Base-by-base conservation (phyloP, 345 rosid species). In the Citropsis articulata region DNA sequence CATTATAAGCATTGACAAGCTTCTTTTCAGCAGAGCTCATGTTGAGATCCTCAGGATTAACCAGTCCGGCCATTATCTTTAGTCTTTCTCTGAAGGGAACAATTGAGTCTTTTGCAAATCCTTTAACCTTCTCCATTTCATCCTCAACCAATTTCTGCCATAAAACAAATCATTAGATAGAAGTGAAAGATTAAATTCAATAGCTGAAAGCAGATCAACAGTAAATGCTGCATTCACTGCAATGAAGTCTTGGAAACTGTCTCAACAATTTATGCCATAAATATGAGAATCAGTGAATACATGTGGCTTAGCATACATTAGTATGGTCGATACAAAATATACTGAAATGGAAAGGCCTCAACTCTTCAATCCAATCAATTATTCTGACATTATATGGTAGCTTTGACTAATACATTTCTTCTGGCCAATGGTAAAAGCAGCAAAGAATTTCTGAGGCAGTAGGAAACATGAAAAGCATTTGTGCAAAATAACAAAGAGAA, bases 51-150 rank as follows among this genome's bases (percentile, higher is more conserved):
- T 93, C 97, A 0, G 98, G 95, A 86, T 95, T 95, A 25, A 89
- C 91, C 69, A 91, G 65, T n/a, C 98, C 90, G 56, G 95, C 90
- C 78, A 95, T 85, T 66, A 93, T 92, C 91, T 95, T 93, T 75
- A 93, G 91, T 83, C 98, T 89, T 81, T 95, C 98, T 82, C 98
- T 89, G 82, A 88, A 95, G 28, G 95, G 92, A 81, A 93, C 87
- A 13, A 19, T 82, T 27, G 80, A 88, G 12, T 95, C 98, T 84
- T 91, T 95, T 3, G 97, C 83, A 80, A 95, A 95, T 16, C 98
- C 98, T 88, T 86, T 93, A 5, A 88, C 87, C 78, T 88, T 93
- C 81, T 95, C 98, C 92, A 86, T 86, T 85, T 93, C 98, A 82
- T 95, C 97, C 9, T 91, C 90, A 1, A 95, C 81, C 77, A 93